Base-by-base conservation (phyloP, 352 stramenopile species). In the Nannochloropsis limnetica region DNA sequence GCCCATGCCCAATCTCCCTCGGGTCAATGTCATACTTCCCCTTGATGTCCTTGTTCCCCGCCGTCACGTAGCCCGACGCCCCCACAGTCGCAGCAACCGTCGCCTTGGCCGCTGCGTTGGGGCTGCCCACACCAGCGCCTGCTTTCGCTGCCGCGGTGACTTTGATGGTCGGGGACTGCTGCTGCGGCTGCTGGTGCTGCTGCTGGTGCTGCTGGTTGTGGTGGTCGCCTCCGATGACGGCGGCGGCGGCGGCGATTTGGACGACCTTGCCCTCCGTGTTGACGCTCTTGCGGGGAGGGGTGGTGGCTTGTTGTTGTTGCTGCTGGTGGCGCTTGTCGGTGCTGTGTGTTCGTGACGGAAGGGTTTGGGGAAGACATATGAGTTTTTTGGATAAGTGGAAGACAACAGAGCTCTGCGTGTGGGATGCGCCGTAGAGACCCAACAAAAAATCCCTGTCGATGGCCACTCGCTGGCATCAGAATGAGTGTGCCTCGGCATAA, bases 1-100 rank as follows among this genome's bases (percentile, higher is more conserved):
- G 95, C 22, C 94, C 93, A 25, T 83, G 86, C 4, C 91, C 91
- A 44, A 95, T 86, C 22, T 92, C 84, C 4, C 86, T 87, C 69
- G 89, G 87, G 80, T 91, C 86, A 69, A 93, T 88, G 9, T 88
- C 81, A 82, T 94, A 94, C 37, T 84, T 83, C 44, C 31, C 49
- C 25, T 87, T 87, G n/a, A 86, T 80, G 67, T 87, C 82, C 20
- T 84, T 74, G 20, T 31, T 74, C 25, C 61, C 61, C 25, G 74
- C 49, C 11, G 37, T 68, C 49, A 81, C 37, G 25, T 81, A 61
- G 37, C 37, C 49, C n/a, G n/a, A 29, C 20, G 74, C n/a, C 9
- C 49, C 37, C 49, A 15, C n/a, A 68, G 11, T 68, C 9, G 74
- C n/a, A 27, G 37, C 74, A 81, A 68, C 37, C 25, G 74, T 74